Evolutionary conservation across 768 basidiomycete genomes (phyloP).

Genomic region (Auricularia heimuer): DNA sequence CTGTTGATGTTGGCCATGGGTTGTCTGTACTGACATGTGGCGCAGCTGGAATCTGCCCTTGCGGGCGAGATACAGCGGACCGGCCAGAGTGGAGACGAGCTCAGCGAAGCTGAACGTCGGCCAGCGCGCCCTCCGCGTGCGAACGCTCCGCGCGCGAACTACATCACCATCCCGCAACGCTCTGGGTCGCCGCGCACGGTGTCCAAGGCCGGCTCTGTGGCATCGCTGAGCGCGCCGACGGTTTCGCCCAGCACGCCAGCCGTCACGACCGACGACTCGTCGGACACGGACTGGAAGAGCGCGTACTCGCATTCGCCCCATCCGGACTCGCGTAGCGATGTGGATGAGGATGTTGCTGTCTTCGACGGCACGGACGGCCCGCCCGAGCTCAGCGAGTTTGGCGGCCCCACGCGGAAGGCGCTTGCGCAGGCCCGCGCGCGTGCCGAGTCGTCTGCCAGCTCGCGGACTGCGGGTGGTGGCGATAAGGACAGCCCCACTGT

Average conservation of each 20-base stretch:
- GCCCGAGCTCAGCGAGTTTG: constrained; percentile 13
- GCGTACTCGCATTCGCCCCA: constrained; percentile 73
- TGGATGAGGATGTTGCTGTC: constrained; percentile 16
- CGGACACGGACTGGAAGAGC: constrained; percentile 81
- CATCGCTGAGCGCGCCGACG: constrained; percentile 21
- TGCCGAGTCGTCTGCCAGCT: constrained; percentile 1
- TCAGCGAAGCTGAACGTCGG: constrained; percentile 23
- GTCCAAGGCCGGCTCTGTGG: constrained; percentile 27
- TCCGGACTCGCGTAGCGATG: constrained; percentile 45
- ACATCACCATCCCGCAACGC: constrained; percentile 16
- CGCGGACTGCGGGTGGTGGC: not conserved
- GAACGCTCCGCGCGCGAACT: constrained; percentile 19
- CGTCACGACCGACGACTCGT: constrained; percentile 46
- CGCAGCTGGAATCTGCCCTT: constrained; percentile 67
- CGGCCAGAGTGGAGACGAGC: not conserved
- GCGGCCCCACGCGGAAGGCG: constrained; percentile 21
- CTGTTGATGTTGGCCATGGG: not conserved
- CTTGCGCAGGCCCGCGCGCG: constrained; percentile 17
- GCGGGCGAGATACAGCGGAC: constrained; percentile 35
- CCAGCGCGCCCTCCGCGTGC: constrained; percentile 7
- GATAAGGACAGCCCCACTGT: not conserved
- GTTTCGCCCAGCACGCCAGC: constrained; percentile 16
- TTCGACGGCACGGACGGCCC: constrained; percentile 14
- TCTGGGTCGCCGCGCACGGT: constrained; percentile 16
- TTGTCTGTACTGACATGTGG: constrained; percentile 1